These are phyloP conservation scores for Trichoderma lentiforme DNA, from an alignment of 2,329 filamentous ascomycete genomes.

Conservation along the genomic window DNA sequence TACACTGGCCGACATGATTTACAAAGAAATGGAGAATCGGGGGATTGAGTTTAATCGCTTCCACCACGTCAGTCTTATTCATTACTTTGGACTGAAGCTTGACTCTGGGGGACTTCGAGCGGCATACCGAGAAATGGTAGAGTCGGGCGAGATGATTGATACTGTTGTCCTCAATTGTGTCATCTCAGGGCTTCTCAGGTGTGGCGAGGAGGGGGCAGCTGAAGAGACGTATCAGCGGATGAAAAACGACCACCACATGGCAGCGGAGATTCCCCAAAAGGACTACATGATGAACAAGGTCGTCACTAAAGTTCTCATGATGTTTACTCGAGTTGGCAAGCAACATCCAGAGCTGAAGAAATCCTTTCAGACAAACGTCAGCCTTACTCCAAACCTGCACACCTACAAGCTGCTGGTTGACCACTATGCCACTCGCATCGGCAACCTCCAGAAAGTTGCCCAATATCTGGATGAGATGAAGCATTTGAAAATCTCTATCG, in stretches of 20 bases:
- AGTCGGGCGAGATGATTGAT: conserved; percentile 82
- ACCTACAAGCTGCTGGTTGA: conserved; percentile 80
- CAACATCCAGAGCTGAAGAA: conserved; percentile 53
- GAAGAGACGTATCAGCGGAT: conserved; percentile 81
- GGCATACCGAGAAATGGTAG: conserved; percentile 80
- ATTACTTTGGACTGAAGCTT: conserved; percentile 72
- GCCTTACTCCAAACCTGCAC: conserved; percentile 68
- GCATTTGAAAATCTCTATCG: conserved; percentile 61
- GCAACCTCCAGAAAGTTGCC: conserved; percentile 68
- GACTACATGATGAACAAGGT: conserved; percentile 47
- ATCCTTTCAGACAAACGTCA: conserved; percentile 57
- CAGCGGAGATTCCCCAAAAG: conserved; percentile 39
- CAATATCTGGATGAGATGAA: conserved; percentile 79
- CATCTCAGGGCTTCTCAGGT: conserved; percentile 71
- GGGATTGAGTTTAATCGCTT: conserved; percentile 69
- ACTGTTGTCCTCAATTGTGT: conserved; percentile 83
- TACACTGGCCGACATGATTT: conserved; percentile 76
- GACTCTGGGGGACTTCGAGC: conserved; percentile 72
- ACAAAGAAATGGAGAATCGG: conserved; percentile 73
- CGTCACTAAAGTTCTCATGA: conserved; percentile 55
- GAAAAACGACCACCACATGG: conserved; percentile 58
- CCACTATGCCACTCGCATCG: conserved; percentile 65
- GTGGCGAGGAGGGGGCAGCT: conserved; percentile 72
- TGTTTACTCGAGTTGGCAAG: conserved; percentile 54
- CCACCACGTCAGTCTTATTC: conserved; percentile 77